Evolutionary conservation across 495 filamentous ascomycete species (phyloP), one percentile per base, ranked within the genome.

Genomic region (Symbiotaphrina buchneri): DNA sequence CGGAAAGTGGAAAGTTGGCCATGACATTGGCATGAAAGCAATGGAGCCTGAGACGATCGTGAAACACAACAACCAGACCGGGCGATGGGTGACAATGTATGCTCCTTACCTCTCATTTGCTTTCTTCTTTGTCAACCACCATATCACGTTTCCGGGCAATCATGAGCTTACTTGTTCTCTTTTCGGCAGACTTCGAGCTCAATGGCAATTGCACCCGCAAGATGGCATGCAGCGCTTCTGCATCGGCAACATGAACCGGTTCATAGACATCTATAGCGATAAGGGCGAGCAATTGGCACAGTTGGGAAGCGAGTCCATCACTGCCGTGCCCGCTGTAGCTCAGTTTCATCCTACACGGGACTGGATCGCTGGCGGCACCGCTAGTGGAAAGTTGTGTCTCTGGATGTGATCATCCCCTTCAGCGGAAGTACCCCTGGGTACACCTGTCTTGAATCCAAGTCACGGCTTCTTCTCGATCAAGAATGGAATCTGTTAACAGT

Each of bases 221-320:
- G 75, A 83, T 29, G 68, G 67, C 16, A 64, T 82, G 4, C 73
- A 91, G 33, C 75, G 79, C 28, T 80, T 95, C 49, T 82, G 71
- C 27, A 85, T 97, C 36, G 90, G 79, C 1, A 95, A 93, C 45
- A 95, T 95, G 87, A 93, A 93, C 46, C 70, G 87, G 13, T 94
- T 93, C 39, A 77, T 95, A 2, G 87, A 97, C 47, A 65, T 97
- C 5, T 95, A 74, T 48, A 72, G 70, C 8, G 54, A 61, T 6
- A 56, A 67, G 20, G 87, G 87, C 2, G 71, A 87, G 43, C 84
- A 94, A 49, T 56, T 97, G 21, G 90, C 80, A 3, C 85, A 95
- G 54, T 57, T 97, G 5, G 77, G 71, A 2, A 78, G 81, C 4
- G 75, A 84, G 3, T 77, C 77, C 2, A 90, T 95, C 37, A 91